Conservation (phyloP, 805 yeast species). For the Suhomyces xylopsoci region DNA sequence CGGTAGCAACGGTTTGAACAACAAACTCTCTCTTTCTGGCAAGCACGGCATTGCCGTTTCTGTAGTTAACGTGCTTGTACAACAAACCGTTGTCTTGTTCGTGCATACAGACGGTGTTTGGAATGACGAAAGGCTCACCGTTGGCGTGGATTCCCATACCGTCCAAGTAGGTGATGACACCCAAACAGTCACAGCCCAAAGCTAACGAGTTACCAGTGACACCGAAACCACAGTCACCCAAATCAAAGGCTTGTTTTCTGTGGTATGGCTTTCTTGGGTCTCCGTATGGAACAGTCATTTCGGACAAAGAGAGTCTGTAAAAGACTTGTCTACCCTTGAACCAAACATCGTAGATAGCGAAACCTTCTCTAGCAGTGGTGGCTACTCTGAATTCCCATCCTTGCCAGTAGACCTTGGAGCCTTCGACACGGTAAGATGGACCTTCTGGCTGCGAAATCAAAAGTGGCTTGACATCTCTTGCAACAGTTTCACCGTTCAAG, state of each 20-base stretch:
- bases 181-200: constrained; percentile 81
- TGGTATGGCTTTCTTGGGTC: constrained; percentile 82
- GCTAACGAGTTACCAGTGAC: constrained; percentile 62
- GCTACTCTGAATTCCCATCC: constrained; percentile 78
- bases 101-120: constrained; percentile 76
- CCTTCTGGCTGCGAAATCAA: constrained; percentile 75
- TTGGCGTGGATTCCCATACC: constrained; percentile 51
- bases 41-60: constrained; percentile 67
- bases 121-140: constrained; percentile 61
- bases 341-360: constrained; percentile 66
- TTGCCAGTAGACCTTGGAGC: constrained; percentile 70
- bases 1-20: constrained; percentile 78
- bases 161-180: constrained; percentile 72
- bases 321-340: constrained; percentile 76
- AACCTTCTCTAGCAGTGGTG: constrained; percentile 74
- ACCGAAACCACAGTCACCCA: constrained; percentile 86
- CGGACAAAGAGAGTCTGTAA: constrained; percentile 70
- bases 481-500: constrained; percentile 48
- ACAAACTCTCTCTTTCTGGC: constrained; percentile 78
- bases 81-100: constrained; percentile 75
- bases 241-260: constrained; percentile 83
- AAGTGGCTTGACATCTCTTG: constrained; percentile 67
- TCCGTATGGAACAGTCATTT: constrained; percentile 88
- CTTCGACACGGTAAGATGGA: constrained; percentile 60
- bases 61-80: constrained; percentile 77